Conservation (phyloP, 2,329 filamentous ascomycete genomes). For the Coniochaeta prunicola region DNA sequence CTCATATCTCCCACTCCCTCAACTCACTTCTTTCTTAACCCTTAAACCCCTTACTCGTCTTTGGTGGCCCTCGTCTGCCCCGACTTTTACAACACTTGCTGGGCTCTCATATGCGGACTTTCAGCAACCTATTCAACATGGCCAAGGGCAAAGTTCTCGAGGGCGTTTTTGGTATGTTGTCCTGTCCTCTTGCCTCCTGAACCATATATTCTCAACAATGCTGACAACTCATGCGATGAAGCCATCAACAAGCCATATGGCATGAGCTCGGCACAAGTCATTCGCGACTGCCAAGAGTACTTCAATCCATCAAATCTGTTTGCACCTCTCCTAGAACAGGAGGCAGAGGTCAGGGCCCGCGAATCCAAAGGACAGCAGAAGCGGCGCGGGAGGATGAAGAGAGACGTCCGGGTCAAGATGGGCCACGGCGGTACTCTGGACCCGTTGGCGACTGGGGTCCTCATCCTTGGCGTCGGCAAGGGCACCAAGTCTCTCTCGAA, state of each 20-base stretch:
- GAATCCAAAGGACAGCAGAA: conserved; percentile 54
- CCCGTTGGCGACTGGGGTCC: conserved; percentile 84
- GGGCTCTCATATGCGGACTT: conserved; percentile 21
- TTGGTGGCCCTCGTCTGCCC: not conserved
- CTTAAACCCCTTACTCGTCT: not conserved
- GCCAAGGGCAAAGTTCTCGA: conserved; percentile 45
- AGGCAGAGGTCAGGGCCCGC: conserved; percentile 45
- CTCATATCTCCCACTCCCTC: not conserved
- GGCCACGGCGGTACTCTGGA: conserved; percentile 95
- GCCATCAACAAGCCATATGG: conserved; percentile 89
- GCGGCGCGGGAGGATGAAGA: conserved; percentile 50
- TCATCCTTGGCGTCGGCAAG: conserved; percentile 79
- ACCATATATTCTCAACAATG: not conserved
- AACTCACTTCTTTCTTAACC: not conserved
- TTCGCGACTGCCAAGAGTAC: conserved; percentile 77
- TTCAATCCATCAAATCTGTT: conserved; percentile 81
- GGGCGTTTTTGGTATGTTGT: conserved; percentile 48
- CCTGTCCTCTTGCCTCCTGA: conserved; percentile 3
- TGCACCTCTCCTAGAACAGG: conserved; percentile 63
- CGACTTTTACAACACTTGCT: conserved; percentile 1
- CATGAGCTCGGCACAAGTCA: conserved; percentile 81
- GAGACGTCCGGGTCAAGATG: conserved; percentile 72
- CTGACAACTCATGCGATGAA: conserved; percentile 25
- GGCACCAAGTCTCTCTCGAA: conserved; percentile 76
- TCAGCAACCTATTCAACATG: conserved; percentile 36